phyloP scores from a whole-genome alignment of 2,329 filamentous ascomycete genomes.

The Allantophomopsis cytisporea region DNA sequence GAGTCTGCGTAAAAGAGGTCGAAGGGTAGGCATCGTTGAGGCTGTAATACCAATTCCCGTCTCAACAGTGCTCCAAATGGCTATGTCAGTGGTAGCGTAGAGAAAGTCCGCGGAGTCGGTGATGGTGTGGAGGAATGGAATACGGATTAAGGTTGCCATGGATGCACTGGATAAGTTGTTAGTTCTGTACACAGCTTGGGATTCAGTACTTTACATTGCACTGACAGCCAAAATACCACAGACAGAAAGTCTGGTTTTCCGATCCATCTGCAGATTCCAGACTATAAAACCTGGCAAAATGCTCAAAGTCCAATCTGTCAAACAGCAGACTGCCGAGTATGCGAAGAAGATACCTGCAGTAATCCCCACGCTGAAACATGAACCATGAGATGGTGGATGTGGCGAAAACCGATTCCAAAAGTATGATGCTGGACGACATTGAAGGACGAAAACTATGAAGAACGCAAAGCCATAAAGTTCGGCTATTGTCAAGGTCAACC shows the following conservation, averaged over 20 bases:
- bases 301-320: conserved; percentile 32
- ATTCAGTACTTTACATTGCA: conserved; percentile 6
- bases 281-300: conserved; percentile 26
- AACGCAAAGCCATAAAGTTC: conserved; percentile 33
- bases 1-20: conserved; percentile 28
- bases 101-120: conserved; percentile 4
- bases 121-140: conserved; percentile 15
- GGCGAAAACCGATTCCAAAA: conserved; percentile 29
- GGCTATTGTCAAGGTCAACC: conserved; percentile 29
- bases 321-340: conserved; percentile 28
- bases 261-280: conserved; percentile 24
- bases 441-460: conserved; percentile 19
- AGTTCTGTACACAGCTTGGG: neutral
- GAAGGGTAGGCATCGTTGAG: conserved; percentile 38
- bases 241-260: conserved; percentile 23
- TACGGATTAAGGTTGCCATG: conserved; percentile 36
- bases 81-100: conserved; percentile 31
- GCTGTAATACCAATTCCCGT: conserved; percentile 40
- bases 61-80: conserved; percentile 43
- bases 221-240: conserved; percentile 6
- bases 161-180: conserved; percentile 27
- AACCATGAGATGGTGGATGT: conserved; percentile 3
- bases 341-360: conserved; percentile 9
- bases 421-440: conserved; percentile 17
- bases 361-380: conserved; percentile 3